Evolutionary conservation across 2,329 filamentous ascomycete genomes (phyloP).

Genomic region (Diaporthe sp.): DNA sequence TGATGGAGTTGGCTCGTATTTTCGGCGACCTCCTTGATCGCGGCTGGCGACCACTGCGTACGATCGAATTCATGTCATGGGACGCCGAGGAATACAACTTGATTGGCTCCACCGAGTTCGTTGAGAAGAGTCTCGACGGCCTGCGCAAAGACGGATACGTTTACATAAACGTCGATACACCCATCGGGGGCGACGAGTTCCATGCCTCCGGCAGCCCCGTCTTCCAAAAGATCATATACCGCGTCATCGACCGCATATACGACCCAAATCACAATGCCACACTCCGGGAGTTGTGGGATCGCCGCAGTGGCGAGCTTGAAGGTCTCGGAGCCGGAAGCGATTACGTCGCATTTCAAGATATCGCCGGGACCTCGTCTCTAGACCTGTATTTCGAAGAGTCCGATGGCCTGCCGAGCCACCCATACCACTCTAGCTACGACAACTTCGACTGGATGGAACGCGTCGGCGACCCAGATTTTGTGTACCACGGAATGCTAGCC

Average conservation of each 20-base stretch:
- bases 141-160: slow-evolving; percentile 82
- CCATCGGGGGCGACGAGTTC: slow-evolving; percentile 81
- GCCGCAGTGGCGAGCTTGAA: slow-evolving; percentile 70
- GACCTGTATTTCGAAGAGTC: slow-evolving; percentile 78
- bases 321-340: slow-evolving; percentile 83
- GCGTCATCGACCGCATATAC: slow-evolving; percentile 78
- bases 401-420: slow-evolving; percentile 60
- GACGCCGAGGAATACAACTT: slow-evolving; percentile 94
- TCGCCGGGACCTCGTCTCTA: slow-evolving; percentile 88
- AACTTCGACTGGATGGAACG: slow-evolving; percentile 87
- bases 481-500: slow-evolving; percentile 82
- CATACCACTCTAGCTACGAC: slow-evolving; percentile 89
- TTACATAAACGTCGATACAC: slow-evolving; percentile 92
- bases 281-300: slow-evolving; percentile 82
- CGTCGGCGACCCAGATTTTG: slow-evolving; percentile 84
- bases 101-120: slow-evolving; percentile 93
- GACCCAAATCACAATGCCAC: slow-evolving; percentile 81
- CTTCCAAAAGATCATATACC: slow-evolving; percentile 78
- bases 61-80: slow-evolving; percentile 97
- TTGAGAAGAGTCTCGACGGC: slow-evolving; percentile 83
- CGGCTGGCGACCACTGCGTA: slow-evolving; percentile 93
- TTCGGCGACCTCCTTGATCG: slow-evolving; percentile 82
- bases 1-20: slow-evolving; percentile 89
- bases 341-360: slow-evolving; percentile 90
- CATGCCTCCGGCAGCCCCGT: slow-evolving; percentile 84